These are phyloP conservation scores for Chlamydomonas applanata DNA, from an alignment of 139 green algal genomes.

Conservation along the genomic window DNA sequence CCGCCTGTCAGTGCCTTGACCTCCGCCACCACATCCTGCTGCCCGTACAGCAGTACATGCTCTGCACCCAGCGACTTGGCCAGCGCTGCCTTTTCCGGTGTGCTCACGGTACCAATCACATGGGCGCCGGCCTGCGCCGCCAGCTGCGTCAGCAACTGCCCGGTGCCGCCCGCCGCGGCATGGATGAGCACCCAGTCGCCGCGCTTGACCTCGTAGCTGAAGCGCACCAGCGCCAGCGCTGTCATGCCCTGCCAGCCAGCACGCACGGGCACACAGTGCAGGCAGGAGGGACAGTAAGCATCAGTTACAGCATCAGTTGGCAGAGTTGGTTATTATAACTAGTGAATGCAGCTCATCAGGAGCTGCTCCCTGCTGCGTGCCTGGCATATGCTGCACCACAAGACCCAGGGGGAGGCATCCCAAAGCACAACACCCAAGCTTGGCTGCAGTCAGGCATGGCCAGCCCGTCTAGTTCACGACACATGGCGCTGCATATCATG, in stretches of 20 bases:
- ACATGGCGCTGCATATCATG: too few relatives aligned
- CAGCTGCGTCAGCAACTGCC: slow-evolving; percentile 28
- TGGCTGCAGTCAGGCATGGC: too few relatives aligned
- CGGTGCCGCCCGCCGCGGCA: slow-evolving; percentile 39
- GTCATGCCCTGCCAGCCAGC: slow-evolving; percentile 28
- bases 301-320: too few relatives aligned
- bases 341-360: too few relatives aligned
- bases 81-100: slow-evolving; percentile 30
- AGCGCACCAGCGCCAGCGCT: slow-evolving; percentile 19
- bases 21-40: slow-evolving; percentile 23
- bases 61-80: slow-evolving; percentile 15
- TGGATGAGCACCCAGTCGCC: slow-evolving; percentile 39
- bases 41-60: background rate
- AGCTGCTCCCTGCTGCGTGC: too few relatives aligned
- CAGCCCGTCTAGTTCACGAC: too few relatives aligned
- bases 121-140: background rate
- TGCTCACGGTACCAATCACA: slow-evolving; percentile 39
- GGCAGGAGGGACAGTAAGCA: too few relatives aligned
- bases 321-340: too few relatives aligned
- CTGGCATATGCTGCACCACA: too few relatives aligned
- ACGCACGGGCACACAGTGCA: too few relatives aligned
- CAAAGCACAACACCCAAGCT: too few relatives aligned
- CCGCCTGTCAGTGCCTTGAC: slow-evolving; percentile 36
- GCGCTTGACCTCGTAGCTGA: slow-evolving; percentile 13
- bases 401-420: too few relatives aligned